Conservation (phyloP, 2,329 filamentous ascomycete species). For the Thermochaetoides dissita region DNA sequence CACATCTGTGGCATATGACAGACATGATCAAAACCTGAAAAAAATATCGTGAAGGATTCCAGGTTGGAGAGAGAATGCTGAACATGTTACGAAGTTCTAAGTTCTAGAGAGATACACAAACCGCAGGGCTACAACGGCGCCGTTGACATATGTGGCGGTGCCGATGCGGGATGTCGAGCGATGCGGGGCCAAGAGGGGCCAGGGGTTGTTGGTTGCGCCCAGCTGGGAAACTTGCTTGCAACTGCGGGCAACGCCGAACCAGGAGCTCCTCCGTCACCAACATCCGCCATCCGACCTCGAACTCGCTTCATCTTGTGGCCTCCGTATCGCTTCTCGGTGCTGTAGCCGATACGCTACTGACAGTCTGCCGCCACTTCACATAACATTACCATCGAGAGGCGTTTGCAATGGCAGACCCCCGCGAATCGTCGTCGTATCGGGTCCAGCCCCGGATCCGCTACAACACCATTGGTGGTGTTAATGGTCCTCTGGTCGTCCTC, state of each 20-base stretch:
- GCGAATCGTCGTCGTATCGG: conserved; percentile 46
- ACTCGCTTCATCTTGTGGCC: not conserved
- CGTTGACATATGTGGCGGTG: conserved; percentile 10
- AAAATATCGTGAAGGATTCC: too few species aligned
- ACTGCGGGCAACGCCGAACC: conserved; percentile 4
- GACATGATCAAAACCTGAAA: too few species aligned
- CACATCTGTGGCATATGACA: too few species aligned
- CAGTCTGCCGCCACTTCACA: not conserved
- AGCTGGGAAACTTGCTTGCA: conserved; percentile 11
- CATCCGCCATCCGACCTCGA: conserved; percentile 6
- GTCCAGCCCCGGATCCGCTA: conserved; percentile 60
- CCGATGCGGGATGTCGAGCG: conserved; percentile 1
- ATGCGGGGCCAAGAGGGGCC: conserved; percentile 12
- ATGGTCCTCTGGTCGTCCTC: conserved; percentile 92
- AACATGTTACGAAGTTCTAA: too few species aligned
- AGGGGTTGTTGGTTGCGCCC: conserved; percentile 6
- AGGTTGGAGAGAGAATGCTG: too few species aligned
- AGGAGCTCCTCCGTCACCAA: conserved; percentile 8
- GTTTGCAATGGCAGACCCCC: conserved; percentile 38
- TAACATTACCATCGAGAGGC: not conserved
- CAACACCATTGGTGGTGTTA: conserved; percentile 97
- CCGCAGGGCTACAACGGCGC: too few species aligned
- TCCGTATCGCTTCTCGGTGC: conserved; percentile 5
- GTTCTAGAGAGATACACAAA: too few species aligned
- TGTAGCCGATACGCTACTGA: conserved; percentile 10